Base-by-base conservation (phyloP, 495 filamentous ascomycete genomes). In the Aspergillus heteromorphus region DNA sequence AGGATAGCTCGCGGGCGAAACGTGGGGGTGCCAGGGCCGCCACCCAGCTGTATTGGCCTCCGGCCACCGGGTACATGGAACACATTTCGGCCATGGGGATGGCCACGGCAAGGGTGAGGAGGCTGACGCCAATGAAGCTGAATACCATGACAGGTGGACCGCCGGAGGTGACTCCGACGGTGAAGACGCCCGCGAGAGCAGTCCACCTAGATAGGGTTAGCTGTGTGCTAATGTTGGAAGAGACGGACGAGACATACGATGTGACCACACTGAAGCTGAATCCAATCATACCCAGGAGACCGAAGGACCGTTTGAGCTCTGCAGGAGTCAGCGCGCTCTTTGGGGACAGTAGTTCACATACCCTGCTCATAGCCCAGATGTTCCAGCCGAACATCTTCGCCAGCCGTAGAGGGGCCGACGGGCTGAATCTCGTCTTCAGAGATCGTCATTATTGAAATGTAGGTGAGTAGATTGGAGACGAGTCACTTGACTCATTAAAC, bases 81-180 rank as follows among this genome's bases (percentile, higher is more conserved):
- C 78, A 82, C 75, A 81, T 83, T 56, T 82, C 80, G 11, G 80
- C 80, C 79, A 84, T 79, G 1, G 79, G 75, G 42, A 81, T 76
- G 2, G 79, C 81, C 18, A 84, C 79, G 17, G 77, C 72, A 6
- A 83, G 58, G 2, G 77, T 76, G n/a, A 79, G 55, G 6, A 77
- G 40, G 51, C 75, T 77, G 21, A 82, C 73, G 10, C 70, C 79
- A 19, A 84, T 66, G 70, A 78, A 84, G 41, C 74, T 72, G 58
- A 78, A 82, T 0, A 84, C 68, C 75, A 84, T 82, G n/a, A 84
- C 78, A 0, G 79, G 79, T 9, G 81, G 77, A 5, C 81, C 79
- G 21, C 79, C 79, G 19, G 77, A 72, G 18, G 73, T 75, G 30
- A 82, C 74, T 0, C 80, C 80, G 21, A 82, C 70, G 43, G 83